Percentiles rank a stretch among this genome's conserved stretches.
Evolutionary conservation across 345 rosid genomes (phyloP).

Genomic region (Gynandropsis gynandra): DNA sequence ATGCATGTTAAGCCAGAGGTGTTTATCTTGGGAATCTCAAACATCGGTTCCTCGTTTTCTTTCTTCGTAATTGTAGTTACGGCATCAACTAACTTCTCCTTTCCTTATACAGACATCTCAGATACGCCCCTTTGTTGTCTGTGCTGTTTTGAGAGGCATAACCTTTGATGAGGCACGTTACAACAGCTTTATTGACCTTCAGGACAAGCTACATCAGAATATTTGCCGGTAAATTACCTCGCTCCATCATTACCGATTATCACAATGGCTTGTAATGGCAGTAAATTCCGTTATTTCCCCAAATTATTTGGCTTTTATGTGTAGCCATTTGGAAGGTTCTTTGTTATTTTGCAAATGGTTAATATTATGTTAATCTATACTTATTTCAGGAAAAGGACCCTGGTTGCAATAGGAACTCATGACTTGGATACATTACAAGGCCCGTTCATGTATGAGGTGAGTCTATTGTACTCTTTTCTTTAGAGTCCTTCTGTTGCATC

Average conservation of each 20-base stretch:
- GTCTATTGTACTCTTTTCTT: neutral
- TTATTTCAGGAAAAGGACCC: constrained; percentile 61
- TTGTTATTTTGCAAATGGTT: neutral
- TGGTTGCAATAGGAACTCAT: constrained; percentile 95
- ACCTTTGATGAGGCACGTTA: constrained; percentile 78
- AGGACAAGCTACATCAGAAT: constrained; percentile 93
- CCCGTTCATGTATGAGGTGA: constrained; percentile 91
- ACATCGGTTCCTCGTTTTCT: constrained; percentile 5
- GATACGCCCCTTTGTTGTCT: constrained; percentile 63
- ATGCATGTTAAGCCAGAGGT: constrained; percentile 79
- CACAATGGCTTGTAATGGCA: neutral
- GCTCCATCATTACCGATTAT: neutral
- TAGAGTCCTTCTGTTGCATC: neutral
- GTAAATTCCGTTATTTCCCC: too few relatives aligned
- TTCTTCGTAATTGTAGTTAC: neutral
- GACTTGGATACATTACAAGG: constrained; percentile 85
- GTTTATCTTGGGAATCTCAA: neutral
- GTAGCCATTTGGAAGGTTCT: neutral
- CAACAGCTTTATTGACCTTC: constrained; percentile 94
- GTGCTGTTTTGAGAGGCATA: constrained; percentile 84
- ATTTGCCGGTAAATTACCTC: constrained; percentile 62
- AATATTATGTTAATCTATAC: neutral
- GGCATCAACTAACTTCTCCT: neutral
- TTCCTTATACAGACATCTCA: constrained; percentile 46
- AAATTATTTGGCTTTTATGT: too few relatives aligned